These are phyloP conservation scores for Agaricus subrufescens DNA, from an alignment of 768 basidiomycete species.

Conservation along the genomic window DNA sequence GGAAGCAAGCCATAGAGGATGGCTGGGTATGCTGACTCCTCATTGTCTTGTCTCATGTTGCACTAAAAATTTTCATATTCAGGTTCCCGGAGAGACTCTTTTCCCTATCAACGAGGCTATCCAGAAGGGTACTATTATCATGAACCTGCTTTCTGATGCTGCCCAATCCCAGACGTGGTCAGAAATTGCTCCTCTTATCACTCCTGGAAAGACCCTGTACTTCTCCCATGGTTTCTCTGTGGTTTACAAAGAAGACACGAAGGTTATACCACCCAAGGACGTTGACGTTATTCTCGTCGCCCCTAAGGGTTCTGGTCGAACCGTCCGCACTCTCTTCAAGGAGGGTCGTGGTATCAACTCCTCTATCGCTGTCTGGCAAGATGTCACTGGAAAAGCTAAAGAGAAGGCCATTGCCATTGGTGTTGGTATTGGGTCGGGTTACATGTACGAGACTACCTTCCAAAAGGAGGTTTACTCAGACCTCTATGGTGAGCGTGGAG, in stretches of 20 bases:
- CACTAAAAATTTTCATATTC: slow-evolving; percentile 4
- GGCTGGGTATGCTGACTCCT: slow-evolving; percentile 68
- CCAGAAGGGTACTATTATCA: slow-evolving; percentile 93
- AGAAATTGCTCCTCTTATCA: slow-evolving; percentile 86
- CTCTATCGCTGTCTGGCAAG: slow-evolving; percentile 92
- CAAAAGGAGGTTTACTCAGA: slow-evolving; percentile 99
- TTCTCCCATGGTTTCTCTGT: slow-evolving; percentile 99
- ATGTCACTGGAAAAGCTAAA: slow-evolving; percentile 95
- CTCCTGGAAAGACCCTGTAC: slow-evolving; percentile 99
- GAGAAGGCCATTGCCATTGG: slow-evolving; percentile 95
- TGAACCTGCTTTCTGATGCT: slow-evolving; percentile 99
- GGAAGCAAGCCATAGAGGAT: slow-evolving; percentile 93
- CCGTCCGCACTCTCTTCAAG: slow-evolving; percentile 99
- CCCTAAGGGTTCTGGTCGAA: slow-evolving; percentile 97
- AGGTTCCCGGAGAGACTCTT: slow-evolving; percentile 95
- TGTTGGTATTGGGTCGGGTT: slow-evolving; percentile 93
- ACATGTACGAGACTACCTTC: slow-evolving; percentile 98
- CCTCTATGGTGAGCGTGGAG: slow-evolving; percentile 99
- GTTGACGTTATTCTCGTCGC: slow-evolving; percentile 99
- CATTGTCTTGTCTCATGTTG: background rate
- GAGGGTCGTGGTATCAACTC: slow-evolving; percentile 99
- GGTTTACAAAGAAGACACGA: slow-evolving; percentile 96
- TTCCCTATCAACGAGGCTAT: slow-evolving; percentile 99
- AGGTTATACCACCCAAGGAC: slow-evolving; percentile 86
- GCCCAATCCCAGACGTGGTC: slow-evolving; percentile 99